Evolutionary conservation across 148 eudicot genomes (phyloP), one percentile per base, ranked within the genome.

Genomic region (Selenicereus undatus): DNA sequence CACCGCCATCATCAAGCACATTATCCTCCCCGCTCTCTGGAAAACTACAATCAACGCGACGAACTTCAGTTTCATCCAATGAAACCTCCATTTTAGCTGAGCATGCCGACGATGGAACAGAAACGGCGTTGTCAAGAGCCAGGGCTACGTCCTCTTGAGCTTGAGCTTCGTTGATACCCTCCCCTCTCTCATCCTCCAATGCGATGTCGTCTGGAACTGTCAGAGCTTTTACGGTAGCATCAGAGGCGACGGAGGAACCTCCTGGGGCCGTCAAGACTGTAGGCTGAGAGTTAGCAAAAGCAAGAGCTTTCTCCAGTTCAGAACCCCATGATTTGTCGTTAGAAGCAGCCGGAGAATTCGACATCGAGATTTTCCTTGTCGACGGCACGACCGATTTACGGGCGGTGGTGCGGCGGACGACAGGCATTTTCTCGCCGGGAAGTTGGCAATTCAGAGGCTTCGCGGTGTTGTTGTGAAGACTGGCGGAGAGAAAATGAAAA

Each of bases 351-450:
- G 32, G 11, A 21, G 70, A 24, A 62, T 5, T 62, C 2, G 70
- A 65, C 70, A 11, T 3, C 70, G 20, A 65, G 70, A 1, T 2
- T 24, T 8, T 24, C 20, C 70, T 65, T 4, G 70, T 16, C 70
- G 70, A 3, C 60, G 20, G 70, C 29, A 20, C 5, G 20, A 54
- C 60, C 43, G 86, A 73, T 52, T 78, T 81, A 2, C 84, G 77
- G 66, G 76, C 76, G 58, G 84, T 56, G 72, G 79, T 27, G 42
- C 84, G 83, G 76, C 71, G 27, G 24, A 77, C 81, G 52, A 81
- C 84, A 73, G 86, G 84, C 86, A 81, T 32, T 84, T 65, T 6
- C 11, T n/a, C 2, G 32, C 32, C 70, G 70, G 70, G 24, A 9
- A 1, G 29, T 8, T 26, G 32, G 16, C 16, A 26, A 9, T 3